Base-by-base conservation (phyloP, 345 rosid genomes). In the Passiflora organensis region DNA sequence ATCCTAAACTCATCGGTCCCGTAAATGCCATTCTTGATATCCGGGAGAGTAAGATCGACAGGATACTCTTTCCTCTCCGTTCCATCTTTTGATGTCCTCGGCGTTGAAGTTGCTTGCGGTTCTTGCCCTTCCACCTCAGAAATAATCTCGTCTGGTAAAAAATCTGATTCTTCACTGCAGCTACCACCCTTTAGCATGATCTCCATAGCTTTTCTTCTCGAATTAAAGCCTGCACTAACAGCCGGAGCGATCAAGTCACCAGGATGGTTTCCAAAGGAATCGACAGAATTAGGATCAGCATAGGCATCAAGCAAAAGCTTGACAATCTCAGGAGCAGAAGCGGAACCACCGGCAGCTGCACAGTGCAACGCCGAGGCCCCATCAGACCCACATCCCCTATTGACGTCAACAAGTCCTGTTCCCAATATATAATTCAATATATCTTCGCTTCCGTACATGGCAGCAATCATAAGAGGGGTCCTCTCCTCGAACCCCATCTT, bases 1-100 rank as follows among this genome's bases (percentile, higher is more conserved):
- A 88, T 91, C 62, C 96, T 73, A 69, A 91, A 91, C 67, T 91
- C 98, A 62, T 91, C 95, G 0, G 98, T 88, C 41, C 93, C 80
- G 9, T 86, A 91, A 19, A 88, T 69, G 51, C 86, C 89, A 9
- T 76, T 82, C 71, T 88, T 91, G 63, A 91, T 91, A 67, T 88
- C 88, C 0, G 95, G 98, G 65, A 88, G 86, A 0, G 95, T 80
- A 1, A 81, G 82, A 79, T 91, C 96, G 53, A 84, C 56, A 0
- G 88, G 87, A 71, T 86, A 91, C 65, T 91, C 98, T 76, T 81
- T 91, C 84, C 78, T 91, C 74, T 81, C 91, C 8, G 70, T 21
- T 37, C 75, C 75, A 32, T 75, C 77, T 68, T 78, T 74, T 16
- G 60, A 63, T 1, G 43, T 55, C 45, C 59, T 55, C 2, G 87